Percentiles rank a stretch among this genome's conserved stretches.
Evolutionary conservation across 306 rosid species (phyloP).

Genomic region (Prunus mongolica): DNA sequence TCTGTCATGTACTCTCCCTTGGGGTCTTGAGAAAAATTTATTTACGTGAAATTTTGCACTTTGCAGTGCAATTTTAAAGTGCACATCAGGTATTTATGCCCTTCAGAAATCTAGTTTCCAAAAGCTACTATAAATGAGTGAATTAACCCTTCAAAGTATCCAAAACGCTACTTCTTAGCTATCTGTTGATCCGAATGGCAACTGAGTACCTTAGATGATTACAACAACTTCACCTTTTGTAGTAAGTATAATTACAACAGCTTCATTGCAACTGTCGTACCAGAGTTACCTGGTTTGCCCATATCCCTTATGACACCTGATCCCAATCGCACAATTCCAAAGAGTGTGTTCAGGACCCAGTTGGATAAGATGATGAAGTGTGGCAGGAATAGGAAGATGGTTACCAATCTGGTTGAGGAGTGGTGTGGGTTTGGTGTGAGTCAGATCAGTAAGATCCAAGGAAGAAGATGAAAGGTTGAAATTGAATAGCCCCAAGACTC

Average conservation of each 20-base stretch:
- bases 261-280: neutral
- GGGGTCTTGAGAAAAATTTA: neutral
- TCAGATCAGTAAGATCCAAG: too few species aligned
- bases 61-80: neutral
- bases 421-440: too few species aligned
- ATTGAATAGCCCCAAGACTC: too few species aligned
- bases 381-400: too few species aligned
- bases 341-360: too few species aligned
- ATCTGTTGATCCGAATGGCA: neutral
- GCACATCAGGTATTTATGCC: neutral
- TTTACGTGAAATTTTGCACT: neutral
- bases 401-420: too few species aligned
- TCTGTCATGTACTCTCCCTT: neutral
- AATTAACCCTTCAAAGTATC: neutral
- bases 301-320: too few species aligned
- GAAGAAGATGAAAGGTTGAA: too few species aligned
- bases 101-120: constrained; percentile 2
- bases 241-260: neutral
- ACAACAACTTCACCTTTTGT: neutral
- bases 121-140: neutral
- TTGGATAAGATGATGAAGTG: too few species aligned
- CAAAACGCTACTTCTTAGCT: too few species aligned
- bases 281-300: too few species aligned
- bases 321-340: too few species aligned
- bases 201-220: neutral